Evolutionary conservation across 208 protist species (phyloP).

Genomic region (Acanthamoeba healyi): DNA sequence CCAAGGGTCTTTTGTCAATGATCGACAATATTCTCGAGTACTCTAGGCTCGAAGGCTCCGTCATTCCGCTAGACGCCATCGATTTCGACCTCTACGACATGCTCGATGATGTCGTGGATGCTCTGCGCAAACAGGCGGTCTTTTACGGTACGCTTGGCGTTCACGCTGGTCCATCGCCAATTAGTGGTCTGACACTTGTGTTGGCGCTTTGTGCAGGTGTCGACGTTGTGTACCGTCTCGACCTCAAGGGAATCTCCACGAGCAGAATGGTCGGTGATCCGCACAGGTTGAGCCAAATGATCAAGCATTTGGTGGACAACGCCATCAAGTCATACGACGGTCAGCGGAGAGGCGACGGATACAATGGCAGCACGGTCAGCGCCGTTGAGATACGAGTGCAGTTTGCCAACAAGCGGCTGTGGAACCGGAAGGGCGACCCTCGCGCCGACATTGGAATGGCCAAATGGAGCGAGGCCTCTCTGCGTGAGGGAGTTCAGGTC

Average conservation of each 20-base stretch:
- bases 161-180: no score
- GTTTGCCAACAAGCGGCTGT: not conserved
- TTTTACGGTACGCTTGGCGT: not conserved
- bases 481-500: not conserved
- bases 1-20: conserved; percentile 34
- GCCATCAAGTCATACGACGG: conserved; percentile 32
- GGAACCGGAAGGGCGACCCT: not conserved
- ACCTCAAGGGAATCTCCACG: not conserved
- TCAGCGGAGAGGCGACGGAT: not conserved
- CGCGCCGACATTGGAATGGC: not conserved
- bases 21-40: conserved; percentile 45
- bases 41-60: not conserved
- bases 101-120: not conserved
- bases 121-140: not conserved
- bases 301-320: not conserved
- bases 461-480: not conserved
- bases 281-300: not conserved
- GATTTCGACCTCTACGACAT: not conserved
- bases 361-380: not conserved
- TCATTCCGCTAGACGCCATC: not conserved
- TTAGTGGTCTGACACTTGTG: no score
- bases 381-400: not conserved
- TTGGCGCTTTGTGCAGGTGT: not conserved
- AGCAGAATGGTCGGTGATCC: not conserved
- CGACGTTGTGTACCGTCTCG: not conserved